These are phyloP conservation scores for Polyporus tsugae DNA, from an alignment of 1,284 basidiomycete species.

Conservation along the genomic window DNA sequence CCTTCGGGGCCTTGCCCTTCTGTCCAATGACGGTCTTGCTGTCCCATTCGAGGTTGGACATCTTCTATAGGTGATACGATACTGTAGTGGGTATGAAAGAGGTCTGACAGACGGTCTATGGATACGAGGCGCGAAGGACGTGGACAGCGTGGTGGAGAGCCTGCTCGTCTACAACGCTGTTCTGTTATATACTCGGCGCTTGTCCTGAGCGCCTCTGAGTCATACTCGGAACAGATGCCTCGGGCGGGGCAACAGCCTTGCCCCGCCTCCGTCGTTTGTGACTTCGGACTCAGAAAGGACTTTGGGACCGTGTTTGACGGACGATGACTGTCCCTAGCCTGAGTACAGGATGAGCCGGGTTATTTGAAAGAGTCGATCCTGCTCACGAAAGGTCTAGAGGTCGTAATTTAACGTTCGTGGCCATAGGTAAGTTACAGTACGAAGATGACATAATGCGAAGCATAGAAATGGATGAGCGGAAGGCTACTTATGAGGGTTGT, in stretches of 20 bases:
- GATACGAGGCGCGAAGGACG: constrained; percentile 11
- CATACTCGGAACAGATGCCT: constrained; percentile 20
- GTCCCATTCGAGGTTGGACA: constrained; percentile 70
- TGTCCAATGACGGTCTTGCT: constrained; percentile 79
- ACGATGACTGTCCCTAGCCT: neutral
- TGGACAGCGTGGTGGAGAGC: constrained; percentile 20
- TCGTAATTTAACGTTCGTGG: neutral
- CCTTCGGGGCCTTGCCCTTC: constrained; percentile 74
- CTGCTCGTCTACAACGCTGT: constrained; percentile 24
- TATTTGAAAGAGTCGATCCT: neutral
- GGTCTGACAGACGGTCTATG: constrained; percentile 2
- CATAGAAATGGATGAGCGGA: constrained; percentile 2
- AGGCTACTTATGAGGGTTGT: neutral
- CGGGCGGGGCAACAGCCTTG: constrained; percentile 26
- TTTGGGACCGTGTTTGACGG: neutral
- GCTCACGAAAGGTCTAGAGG: constrained; percentile 22
- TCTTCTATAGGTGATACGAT: constrained; percentile 29
- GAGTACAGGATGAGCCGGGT: neutral
- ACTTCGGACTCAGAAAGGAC: neutral
- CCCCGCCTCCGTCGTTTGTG: constrained; percentile 20
- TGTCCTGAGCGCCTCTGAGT: constrained; percentile 29
- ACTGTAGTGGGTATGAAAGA: constrained; percentile 2
- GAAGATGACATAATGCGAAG: neutral
- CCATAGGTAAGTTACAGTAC: constrained; percentile 1
- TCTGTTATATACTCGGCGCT: constrained; percentile 34